Conservation (phyloP, 78 protist genomes). For the Protostelium mycophagum region DNA sequence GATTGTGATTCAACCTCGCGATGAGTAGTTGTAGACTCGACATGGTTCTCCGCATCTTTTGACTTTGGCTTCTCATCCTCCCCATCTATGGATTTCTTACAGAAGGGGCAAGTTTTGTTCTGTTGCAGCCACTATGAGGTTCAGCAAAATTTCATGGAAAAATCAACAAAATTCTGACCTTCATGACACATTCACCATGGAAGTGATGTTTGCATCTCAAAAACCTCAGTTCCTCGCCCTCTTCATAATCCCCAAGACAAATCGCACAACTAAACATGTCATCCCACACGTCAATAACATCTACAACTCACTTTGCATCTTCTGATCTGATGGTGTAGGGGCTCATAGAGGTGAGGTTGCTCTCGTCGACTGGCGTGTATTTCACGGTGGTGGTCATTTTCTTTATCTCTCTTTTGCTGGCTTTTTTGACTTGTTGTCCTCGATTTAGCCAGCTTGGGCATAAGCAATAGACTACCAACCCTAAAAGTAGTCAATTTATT, state of each 20-base stretch:
- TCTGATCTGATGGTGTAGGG: background rate
- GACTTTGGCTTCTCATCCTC: background rate
- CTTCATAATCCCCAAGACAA: constrained; percentile 1
- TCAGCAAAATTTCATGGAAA: background rate
- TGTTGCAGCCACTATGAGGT: constrained; percentile 4
- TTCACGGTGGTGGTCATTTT: background rate
- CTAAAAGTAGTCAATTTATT: too few relatives aligned
- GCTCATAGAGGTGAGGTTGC: background rate
- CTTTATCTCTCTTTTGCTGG: background rate
- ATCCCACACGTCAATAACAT: background rate
- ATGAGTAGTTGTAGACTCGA: too few relatives aligned
- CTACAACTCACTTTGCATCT: background rate
- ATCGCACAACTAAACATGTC: constrained; percentile 7
- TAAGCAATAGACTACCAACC: background rate
- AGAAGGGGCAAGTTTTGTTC: constrained; percentile 12
- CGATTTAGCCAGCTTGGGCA: background rate
- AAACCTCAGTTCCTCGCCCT: background rate
- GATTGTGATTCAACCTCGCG: too few relatives aligned
- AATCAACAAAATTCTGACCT: background rate
- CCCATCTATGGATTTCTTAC: constrained; percentile 1
- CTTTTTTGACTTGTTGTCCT: background rate
- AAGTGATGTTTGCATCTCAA: constrained; percentile 19
- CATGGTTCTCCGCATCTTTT: background rate
- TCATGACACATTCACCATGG: constrained; percentile 10
- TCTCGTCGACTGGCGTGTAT: background rate